A percentile compares a stretch with the other conserved stretches of the same genome.
Conservation (phyloP, 2,329 filamentous ascomycete genomes). For the Pseudogymnoascus sp. region DNA sequence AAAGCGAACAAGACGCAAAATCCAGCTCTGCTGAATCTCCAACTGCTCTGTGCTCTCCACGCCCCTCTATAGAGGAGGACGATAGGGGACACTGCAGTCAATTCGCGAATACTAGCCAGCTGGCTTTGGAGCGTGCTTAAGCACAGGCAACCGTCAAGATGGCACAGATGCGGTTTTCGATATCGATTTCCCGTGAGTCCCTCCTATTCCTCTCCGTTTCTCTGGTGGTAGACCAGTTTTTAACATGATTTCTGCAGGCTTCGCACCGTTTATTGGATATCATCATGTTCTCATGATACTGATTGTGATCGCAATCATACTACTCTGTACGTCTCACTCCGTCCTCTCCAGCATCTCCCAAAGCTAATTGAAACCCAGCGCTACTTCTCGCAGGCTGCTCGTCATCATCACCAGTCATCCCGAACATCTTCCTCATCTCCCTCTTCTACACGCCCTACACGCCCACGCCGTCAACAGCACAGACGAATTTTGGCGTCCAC, state of each 20-base stretch:
- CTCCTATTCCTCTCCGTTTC: neutral
- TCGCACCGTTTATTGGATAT: constrained; percentile 61
- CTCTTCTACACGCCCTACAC: constrained; percentile 84
- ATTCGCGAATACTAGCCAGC: neutral
- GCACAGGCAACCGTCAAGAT: constrained; percentile 3
- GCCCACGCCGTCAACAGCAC: constrained; percentile 71
- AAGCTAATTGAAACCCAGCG: constrained; percentile 42
- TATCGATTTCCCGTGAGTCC: constrained; percentile 4
- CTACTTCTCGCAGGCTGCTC: constrained; percentile 80
- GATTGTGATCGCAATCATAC: constrained; percentile 85
- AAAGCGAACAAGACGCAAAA: constrained; percentile 3
- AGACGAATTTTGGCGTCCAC: constrained; percentile 83
- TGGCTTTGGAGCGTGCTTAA: neutral
- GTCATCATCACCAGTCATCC: constrained; percentile 77
- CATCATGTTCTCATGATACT: constrained; percentile 95
- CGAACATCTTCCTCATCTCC: constrained; percentile 94
- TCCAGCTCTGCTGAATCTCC: constrained; percentile 3
- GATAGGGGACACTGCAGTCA: constrained; percentile 7
- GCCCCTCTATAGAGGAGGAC: constrained; percentile 7
- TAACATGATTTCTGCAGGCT: constrained; percentile 35
- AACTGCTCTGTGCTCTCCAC: constrained; percentile 8
- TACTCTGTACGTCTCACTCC: constrained; percentile 66
- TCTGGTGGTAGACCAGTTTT: neutral
- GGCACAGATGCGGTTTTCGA: constrained; percentile 6
- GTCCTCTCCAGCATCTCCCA: constrained; percentile 8